Evolutionary conservation across 2,329 filamentous ascomycete genomes (phyloP).

Genomic region (Fusarium burgessii): DNA sequence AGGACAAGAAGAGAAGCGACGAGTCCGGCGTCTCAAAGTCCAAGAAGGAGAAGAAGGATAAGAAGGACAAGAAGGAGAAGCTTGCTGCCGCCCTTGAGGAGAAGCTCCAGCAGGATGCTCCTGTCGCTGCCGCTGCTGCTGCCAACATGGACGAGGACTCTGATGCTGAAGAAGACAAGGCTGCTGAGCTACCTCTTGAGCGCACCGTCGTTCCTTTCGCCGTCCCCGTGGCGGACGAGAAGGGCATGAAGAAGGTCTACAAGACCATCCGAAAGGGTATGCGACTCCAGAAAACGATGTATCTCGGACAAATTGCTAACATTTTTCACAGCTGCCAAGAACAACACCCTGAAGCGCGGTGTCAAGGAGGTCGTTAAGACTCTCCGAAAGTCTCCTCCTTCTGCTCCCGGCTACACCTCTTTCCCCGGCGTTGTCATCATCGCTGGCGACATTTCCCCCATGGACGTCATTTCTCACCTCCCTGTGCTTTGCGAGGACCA

Average conservation of each 20-base stretch:
- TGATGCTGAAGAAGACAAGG: slow-evolving; percentile 60
- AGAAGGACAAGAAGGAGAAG: slow-evolving; percentile 82
- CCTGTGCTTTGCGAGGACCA: slow-evolving; percentile 98
- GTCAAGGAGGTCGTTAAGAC: slow-evolving; percentile 99
- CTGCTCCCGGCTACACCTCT: slow-evolving; percentile 71
- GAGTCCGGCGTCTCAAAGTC: slow-evolving; percentile 65
- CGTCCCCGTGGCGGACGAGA: slow-evolving; percentile 82
- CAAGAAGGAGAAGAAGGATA: slow-evolving; percentile 72
- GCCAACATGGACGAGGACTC: slow-evolving; percentile 59
- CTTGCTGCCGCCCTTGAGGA: slow-evolving; percentile 73
- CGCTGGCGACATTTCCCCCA: slow-evolving; percentile 96
- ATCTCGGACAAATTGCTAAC: slow-evolving; percentile 26
- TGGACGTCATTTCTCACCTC: slow-evolving; percentile 98
- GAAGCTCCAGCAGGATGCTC: slow-evolving; percentile 69
- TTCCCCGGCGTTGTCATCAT: slow-evolving; percentile 87
- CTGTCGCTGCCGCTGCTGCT: slow-evolving; percentile 56
- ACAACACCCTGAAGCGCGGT: slow-evolving; percentile 95
- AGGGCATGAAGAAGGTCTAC: slow-evolving; percentile 73
- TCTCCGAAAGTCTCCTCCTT: slow-evolving; percentile 87
- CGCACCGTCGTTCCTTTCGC: slow-evolving; percentile 84
- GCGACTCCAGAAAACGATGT: slow-evolving; percentile 31
- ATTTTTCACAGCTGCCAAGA: slow-evolving; percentile 79
- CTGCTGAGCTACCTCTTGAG: slow-evolving; percentile 58
- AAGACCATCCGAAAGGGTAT: slow-evolving; percentile 69
- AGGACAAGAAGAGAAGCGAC: slow-evolving; percentile 70